A percentile compares a stretch with the other conserved stretches of the same genome.
phyloP scores from a whole-genome alignment of 2,329 filamentous ascomycete genomes.

The Teratosphaeria nubilosa region DNA sequence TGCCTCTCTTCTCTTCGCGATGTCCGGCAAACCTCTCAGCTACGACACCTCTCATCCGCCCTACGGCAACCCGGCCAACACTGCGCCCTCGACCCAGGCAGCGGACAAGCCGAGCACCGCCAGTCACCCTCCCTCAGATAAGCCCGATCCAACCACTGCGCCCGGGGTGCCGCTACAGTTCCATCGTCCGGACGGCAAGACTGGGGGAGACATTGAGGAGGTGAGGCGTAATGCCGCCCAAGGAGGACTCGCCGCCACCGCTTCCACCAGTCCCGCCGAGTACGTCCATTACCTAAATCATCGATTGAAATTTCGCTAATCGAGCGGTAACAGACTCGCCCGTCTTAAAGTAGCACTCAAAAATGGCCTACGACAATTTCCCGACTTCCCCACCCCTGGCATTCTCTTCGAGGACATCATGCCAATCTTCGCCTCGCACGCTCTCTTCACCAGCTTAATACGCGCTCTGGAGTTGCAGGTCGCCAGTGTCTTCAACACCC shows the following conservation, averaged over 20 bases:
- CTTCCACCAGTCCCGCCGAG: constrained; percentile 34
- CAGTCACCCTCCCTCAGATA: constrained; percentile 20
- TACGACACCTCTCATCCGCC: constrained; percentile 14
- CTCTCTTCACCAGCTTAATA: constrained; percentile 65
- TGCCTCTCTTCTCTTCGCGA: constrained; percentile 8
- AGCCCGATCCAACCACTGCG: constrained; percentile 23
- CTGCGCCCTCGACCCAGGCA: constrained; percentile 15
- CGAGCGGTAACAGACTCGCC: constrained; percentile 28
- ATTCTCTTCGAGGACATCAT: constrained; percentile 98
- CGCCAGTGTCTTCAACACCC: constrained; percentile 45
- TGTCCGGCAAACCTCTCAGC: constrained; percentile 19
- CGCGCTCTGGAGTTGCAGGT: constrained; percentile 79
- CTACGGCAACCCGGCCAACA: constrained; percentile 21
- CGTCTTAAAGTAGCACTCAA: constrained; percentile 59
- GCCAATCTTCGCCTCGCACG: constrained; percentile 76
- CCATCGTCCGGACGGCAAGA: constrained; percentile 6
- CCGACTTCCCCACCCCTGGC: constrained; percentile 83
- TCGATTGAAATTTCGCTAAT: constrained; percentile 35
- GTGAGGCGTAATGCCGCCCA: constrained; percentile 26
- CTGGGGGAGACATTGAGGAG: constrained; percentile 18
- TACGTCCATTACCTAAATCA: constrained; percentile 3
- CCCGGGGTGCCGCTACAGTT: constrained; percentile 7
- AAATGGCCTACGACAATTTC: constrained; percentile 68
- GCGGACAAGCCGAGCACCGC: constrained; percentile 22
- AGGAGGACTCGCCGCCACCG: constrained; percentile 39